Percentiles rank a stretch among this genome's conserved stretches.
Evolutionary conservation across 306 rosid genomes (phyloP).

Genomic region (Cicer bijugum): DNA sequence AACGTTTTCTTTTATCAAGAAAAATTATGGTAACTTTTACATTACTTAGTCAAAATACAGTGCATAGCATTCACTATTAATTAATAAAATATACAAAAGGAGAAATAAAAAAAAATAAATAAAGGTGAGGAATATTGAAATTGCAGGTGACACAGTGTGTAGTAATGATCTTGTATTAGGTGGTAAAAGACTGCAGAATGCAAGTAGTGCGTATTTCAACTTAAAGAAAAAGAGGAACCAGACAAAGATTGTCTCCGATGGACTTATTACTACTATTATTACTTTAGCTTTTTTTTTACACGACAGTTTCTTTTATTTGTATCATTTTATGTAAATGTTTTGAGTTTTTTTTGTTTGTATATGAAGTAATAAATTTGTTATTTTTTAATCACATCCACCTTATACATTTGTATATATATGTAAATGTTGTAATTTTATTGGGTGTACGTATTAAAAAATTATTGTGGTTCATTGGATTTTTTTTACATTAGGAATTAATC

Average conservation of each 20-base stretch:
- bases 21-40: background rate
- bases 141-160: slow-evolving; percentile 45
- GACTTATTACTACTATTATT: background rate
- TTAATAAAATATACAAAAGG: slow-evolving; percentile 4
- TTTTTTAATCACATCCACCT: too few relatives aligned
- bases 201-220: slow-evolving; percentile 51
- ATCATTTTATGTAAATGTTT: too few relatives aligned
- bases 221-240: slow-evolving; percentile 49
- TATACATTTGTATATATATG: too few relatives aligned
- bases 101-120: slow-evolving; percentile 12
- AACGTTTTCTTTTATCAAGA: slow-evolving; percentile 2
- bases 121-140: slow-evolving; percentile 54
- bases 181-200: slow-evolving; percentile 42
- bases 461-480: too few relatives aligned
- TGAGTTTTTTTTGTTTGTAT: too few relatives aligned
- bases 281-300: too few relatives aligned
- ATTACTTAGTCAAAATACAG: background rate
- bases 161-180: slow-evolving; percentile 53
- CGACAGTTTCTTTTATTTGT: too few relatives aligned
- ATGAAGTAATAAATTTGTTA: too few relatives aligned
- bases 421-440: too few relatives aligned
- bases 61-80: background rate
- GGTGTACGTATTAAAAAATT: too few relatives aligned
- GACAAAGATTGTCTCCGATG: slow-evolving; percentile 47
- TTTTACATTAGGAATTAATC: too few relatives aligned